Evolutionary conservation across 1,284 basidiomycete species (phyloP).

Genomic region (Apiotrichum porosum): DNA sequence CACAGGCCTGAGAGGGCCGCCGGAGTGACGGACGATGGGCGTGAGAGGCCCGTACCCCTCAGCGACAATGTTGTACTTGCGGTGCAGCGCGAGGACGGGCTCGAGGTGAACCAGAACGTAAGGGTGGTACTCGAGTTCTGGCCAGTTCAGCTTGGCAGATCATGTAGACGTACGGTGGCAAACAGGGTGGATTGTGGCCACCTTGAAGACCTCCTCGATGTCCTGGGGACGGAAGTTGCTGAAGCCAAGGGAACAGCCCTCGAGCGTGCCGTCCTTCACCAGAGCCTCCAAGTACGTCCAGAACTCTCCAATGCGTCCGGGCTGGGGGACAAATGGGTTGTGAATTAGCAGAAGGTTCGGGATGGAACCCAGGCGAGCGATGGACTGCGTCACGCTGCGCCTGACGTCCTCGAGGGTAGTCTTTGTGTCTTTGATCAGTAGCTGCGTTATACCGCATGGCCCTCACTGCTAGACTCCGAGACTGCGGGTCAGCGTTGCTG

Average conservation of each 20-base stretch:
- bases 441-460: no score
- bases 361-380: slow-evolving; percentile 15
- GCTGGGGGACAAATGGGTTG: slow-evolving; percentile 20
- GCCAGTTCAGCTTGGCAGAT: background rate
- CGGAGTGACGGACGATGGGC: slow-evolving; percentile 57
- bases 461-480: background rate
- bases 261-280: slow-evolving; percentile 53
- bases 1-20: slow-evolving; percentile 55
- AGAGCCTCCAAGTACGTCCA: slow-evolving; percentile 29
- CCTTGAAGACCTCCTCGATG: slow-evolving; percentile 26
- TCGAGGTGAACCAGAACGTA: slow-evolving; percentile 61
- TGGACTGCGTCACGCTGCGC: slow-evolving; percentile 11
- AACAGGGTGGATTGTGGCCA: slow-evolving; percentile 58
- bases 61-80: slow-evolving; percentile 59
- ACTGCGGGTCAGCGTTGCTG: background rate
- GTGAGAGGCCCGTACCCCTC: slow-evolving; percentile 57
- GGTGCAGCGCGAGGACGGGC: slow-evolving; percentile 56
- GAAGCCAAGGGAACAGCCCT: slow-evolving; percentile 39
- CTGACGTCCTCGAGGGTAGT: slow-evolving; percentile 6
- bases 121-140: slow-evolving; percentile 68
- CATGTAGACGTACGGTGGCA: slow-evolving; percentile 61
- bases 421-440: background rate
- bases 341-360: slow-evolving; percentile 27
- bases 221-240: slow-evolving; percentile 31
- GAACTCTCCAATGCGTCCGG: slow-evolving; percentile 19